phyloP scores from a whole-genome alignment of 768 basidiomycete genomes.

The Tephrocybe sp. region DNA sequence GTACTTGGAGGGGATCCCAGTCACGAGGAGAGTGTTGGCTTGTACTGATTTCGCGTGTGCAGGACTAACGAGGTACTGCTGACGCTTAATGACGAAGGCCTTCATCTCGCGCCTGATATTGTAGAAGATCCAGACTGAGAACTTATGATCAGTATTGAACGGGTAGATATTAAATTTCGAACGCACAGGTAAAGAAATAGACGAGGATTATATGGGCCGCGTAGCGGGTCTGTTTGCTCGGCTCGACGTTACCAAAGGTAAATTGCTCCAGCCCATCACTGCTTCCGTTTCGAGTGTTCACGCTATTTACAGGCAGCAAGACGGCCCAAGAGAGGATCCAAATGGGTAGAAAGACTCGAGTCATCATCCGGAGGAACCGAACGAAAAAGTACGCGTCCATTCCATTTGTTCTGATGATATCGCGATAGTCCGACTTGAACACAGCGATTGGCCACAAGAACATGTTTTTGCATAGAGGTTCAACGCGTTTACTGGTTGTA shows the following conservation, averaged over 20 bases:
- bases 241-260: conserved; percentile 77
- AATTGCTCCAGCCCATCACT: conserved; percentile 66
- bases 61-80: conserved; percentile 76
- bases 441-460: conserved; percentile 71
- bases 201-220: conserved; percentile 78
- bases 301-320: conserved; percentile 73
- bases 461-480: conserved; percentile 46
- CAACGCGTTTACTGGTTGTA: conserved; percentile 52
- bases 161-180: background rate
- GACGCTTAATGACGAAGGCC: conserved; percentile 78
- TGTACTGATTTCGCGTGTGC: conserved; percentile 76
- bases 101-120: conserved; percentile 80
- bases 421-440: conserved; percentile 58
- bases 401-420: conserved; percentile 70
- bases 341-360: conserved; percentile 81
- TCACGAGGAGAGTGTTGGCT: conserved; percentile 88
- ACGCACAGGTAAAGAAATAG: conserved; percentile 78
- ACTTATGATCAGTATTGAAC: background rate
- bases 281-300: conserved; percentile 44
- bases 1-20: conserved; percentile 81
- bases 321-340: conserved; percentile 90
- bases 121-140: conserved; percentile 80
- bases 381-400: conserved; percentile 94
- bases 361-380: conserved; percentile 85
- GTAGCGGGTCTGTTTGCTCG: conserved; percentile 53